phyloP scores from a whole-genome alignment of 2,329 filamentous ascomycete species.

The Cercospora zeina region DNA sequence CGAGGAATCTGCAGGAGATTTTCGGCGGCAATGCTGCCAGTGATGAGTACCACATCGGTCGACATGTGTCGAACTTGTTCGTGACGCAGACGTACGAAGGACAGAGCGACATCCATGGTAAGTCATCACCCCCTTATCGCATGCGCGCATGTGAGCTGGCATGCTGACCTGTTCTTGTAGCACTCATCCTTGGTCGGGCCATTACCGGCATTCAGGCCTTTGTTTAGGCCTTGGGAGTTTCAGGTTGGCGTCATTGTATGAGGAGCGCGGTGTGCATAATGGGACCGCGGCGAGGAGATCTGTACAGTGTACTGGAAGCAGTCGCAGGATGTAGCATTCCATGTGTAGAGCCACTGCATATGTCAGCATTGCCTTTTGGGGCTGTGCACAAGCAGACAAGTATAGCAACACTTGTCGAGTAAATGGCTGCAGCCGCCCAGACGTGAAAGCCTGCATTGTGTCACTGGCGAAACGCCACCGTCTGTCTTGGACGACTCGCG shows the following conservation, averaged over 20 bases:
- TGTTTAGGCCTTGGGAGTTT: slow-evolving; percentile 33
- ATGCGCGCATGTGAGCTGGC: slow-evolving; percentile 9
- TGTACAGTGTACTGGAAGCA: slow-evolving; percentile 4
- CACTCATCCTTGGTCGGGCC: slow-evolving; percentile 53
- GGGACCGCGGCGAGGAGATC: not conserved
- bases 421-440: slow-evolving; percentile 1
- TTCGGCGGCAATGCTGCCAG: slow-evolving; percentile 98
- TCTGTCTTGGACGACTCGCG: slow-evolving; percentile 1
- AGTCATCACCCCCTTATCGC: slow-evolving; percentile 45
- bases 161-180: slow-evolving; percentile 36
- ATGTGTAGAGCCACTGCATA: not conserved
- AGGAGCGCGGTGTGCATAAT: not conserved
- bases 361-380: not conserved
- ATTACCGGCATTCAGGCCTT: slow-evolving; percentile 75
- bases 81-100: slow-evolving; percentile 98
- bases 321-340: not conserved
- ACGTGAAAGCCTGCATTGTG: slow-evolving; percentile 7
- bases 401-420: not conserved
- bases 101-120: slow-evolving; percentile 95
- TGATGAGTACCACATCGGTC: slow-evolving; percentile 92
- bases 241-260: slow-evolving; percentile 13
- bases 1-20: slow-evolving; percentile 84
- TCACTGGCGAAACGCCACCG: slow-evolving; percentile 9
- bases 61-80: slow-evolving; percentile 93
- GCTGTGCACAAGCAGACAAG: slow-evolving; percentile 2